phyloP scores from a whole-genome alignment of 371 early-diverging fungal genomes.

The Haplosporangium sp. region DNA sequence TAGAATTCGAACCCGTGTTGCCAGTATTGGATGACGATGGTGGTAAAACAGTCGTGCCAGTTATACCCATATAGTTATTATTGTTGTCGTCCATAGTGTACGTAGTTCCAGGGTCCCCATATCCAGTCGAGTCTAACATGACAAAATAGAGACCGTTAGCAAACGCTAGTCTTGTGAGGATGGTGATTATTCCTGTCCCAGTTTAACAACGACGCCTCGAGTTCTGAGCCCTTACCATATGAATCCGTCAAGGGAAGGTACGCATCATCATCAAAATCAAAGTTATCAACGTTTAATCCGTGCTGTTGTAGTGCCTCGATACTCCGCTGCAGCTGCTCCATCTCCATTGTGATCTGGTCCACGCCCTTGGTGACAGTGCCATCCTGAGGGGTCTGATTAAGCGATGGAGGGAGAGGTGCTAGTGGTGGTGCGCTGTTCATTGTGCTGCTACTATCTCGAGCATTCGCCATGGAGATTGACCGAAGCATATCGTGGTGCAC shows the following conservation, averaged over 20 bases:
- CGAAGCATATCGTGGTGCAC: slow-evolving; percentile 25
- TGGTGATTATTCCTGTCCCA: background rate
- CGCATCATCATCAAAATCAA: slow-evolving; percentile 19
- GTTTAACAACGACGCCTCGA: background rate
- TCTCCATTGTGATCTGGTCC: slow-evolving; percentile 35
- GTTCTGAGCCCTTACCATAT: slow-evolving; percentile 12
- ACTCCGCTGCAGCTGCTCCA: slow-evolving; percentile 38
- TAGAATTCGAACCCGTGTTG: background rate
- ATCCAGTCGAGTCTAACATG: slow-evolving; percentile 7
- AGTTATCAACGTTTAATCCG: slow-evolving; percentile 34
- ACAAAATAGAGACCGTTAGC: background rate
- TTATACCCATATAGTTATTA: slow-evolving; percentile 7
- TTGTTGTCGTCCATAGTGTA: slow-evolving; percentile 3
- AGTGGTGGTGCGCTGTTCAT: background rate
- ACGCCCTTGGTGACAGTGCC: slow-evolving; percentile 27
- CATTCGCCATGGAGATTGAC: slow-evolving; percentile 19
- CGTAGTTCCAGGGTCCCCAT: slow-evolving; percentile 15
- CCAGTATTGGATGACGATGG: background rate
- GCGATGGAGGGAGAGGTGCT: slow-evolving; percentile 19
- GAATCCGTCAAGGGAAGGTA: slow-evolving; percentile 4
- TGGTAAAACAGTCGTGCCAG: slow-evolving; percentile 1
- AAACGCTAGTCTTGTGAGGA: background rate
- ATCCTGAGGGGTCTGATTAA: slow-evolving; percentile 33
- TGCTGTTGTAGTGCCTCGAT: slow-evolving; percentile 35
- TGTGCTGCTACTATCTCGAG: background rate